phyloP scores from a whole-genome alignment of 1,284 basidiomycete genomes.

The Ganoderma meredithae region DNA sequence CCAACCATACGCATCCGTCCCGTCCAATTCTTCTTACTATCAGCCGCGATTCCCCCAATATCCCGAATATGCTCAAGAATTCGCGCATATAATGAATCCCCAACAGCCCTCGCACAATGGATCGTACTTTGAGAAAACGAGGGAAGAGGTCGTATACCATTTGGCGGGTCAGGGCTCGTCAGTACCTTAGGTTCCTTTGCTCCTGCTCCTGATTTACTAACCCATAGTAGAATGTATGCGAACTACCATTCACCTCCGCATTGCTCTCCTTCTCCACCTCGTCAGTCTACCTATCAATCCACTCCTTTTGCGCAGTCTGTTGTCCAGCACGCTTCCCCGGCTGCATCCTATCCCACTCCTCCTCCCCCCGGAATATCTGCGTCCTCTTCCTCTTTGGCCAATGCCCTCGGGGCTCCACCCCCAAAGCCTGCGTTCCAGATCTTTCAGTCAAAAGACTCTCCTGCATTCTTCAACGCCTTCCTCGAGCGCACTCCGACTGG shows the following conservation, averaged over 20 bases:
- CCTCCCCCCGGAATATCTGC: slow-evolving; percentile 66
- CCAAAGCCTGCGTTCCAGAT: slow-evolving; percentile 41
- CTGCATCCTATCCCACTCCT: slow-evolving; percentile 71
- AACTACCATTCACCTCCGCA: slow-evolving; percentile 35
- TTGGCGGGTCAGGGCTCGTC: slow-evolving; percentile 53
- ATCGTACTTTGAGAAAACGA: slow-evolving; percentile 61
- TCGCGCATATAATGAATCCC: slow-evolving; percentile 54
- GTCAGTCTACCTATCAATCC: slow-evolving; percentile 54
- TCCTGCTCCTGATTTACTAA: neutral
- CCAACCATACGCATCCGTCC: slow-evolving; percentile 61
- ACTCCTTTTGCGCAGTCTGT: slow-evolving; percentile 67
- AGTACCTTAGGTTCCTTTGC: slow-evolving; percentile 25
- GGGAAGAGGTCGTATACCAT: slow-evolving; percentile 59
- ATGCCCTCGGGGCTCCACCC: slow-evolving; percentile 64
- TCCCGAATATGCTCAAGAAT: slow-evolving; percentile 63
- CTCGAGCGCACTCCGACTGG: slow-evolving; percentile 58
- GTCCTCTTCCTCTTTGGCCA: slow-evolving; percentile 77
- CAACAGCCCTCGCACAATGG: slow-evolving; percentile 48
- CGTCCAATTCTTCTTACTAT: slow-evolving; percentile 47
- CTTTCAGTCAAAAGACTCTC: slow-evolving; percentile 64
- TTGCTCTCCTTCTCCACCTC: slow-evolving; percentile 46
- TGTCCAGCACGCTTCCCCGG: slow-evolving; percentile 63
- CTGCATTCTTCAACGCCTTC: slow-evolving; percentile 68
- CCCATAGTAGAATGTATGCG: slow-evolving; percentile 30
- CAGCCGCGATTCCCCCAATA: slow-evolving; percentile 59